Percentiles rank a stretch among this genome's conserved stretches.
Evolutionary conservation across 2,329 filamentous ascomycete species (phyloP).

Genomic region (Davidsoniella neocaledoniae): DNA sequence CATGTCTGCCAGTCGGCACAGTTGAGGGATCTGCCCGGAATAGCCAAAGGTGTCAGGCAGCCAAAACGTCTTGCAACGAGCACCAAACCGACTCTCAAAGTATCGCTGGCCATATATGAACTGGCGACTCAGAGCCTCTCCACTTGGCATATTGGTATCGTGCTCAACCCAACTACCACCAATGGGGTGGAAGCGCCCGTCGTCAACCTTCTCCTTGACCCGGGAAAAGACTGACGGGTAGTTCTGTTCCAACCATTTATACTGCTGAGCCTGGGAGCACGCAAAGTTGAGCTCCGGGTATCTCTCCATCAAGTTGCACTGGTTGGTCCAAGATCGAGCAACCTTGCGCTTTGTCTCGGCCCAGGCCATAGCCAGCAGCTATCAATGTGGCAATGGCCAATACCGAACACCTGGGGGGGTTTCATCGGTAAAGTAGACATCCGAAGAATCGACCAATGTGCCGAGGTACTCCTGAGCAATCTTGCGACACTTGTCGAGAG

Average conservation of each 20-base stretch:
- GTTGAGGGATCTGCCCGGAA: constrained; percentile 81
- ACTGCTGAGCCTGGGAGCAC: constrained; percentile 90
- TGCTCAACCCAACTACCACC: constrained; percentile 98
- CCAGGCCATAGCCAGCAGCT: constrained; percentile 99
- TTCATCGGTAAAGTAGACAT: constrained; percentile 65
- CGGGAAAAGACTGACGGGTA: constrained; percentile 83
- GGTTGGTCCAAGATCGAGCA: constrained; percentile 87
- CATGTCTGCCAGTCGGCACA: constrained; percentile 92
- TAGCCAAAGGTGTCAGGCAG: constrained; percentile 97
- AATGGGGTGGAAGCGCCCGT: constrained; percentile 84
- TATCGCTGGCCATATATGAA: constrained; percentile 92
- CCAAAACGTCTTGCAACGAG: constrained; percentile 86
- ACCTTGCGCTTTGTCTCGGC: constrained; percentile 96
- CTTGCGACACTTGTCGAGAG: constrained; percentile 62
- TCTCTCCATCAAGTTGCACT: constrained; percentile 85
- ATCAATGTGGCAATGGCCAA: constrained; percentile 96
- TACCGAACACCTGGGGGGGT: constrained; percentile 69
- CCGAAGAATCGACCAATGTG: constrained; percentile 59
- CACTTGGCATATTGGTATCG: constrained; percentile 92
- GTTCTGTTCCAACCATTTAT: constrained; percentile 84
- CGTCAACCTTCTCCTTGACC: constrained; percentile 78
- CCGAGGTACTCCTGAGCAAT: constrained; percentile 76
- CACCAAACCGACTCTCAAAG: constrained; percentile 84
- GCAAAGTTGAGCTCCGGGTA: constrained; percentile 90
- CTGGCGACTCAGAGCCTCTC: constrained; percentile 83